Percentiles rank a stretch among this genome's conserved stretches.
Conservation (phyloP, 2,329 filamentous ascomycete species). For the Incumbomyces delicatus region DNA sequence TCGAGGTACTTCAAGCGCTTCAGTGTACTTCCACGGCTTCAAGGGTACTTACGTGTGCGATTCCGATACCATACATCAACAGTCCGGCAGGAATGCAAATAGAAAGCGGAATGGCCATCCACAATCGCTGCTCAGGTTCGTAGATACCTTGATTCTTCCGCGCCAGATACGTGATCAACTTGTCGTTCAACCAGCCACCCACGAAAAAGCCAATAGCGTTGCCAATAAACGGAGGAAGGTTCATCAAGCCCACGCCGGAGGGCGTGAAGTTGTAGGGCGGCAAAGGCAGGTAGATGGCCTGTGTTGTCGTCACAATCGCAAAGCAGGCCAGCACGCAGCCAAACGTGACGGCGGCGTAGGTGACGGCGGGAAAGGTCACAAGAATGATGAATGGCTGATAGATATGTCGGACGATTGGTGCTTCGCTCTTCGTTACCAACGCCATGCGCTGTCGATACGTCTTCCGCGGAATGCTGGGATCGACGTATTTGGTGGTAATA, state of each 20-base stretch:
- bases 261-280: slow-evolving; percentile 26
- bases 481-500: slow-evolving; percentile 14
- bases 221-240: slow-evolving; percentile 29
- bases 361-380: slow-evolving; percentile 23
- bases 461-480: slow-evolving; percentile 21
- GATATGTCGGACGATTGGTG: slow-evolving; percentile 20
- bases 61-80: slow-evolving; percentile 32
- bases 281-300: slow-evolving; percentile 27
- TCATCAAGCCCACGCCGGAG: slow-evolving; percentile 25
- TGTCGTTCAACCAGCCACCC: slow-evolving; percentile 31
- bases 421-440: slow-evolving; percentile 22
- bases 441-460: slow-evolving; percentile 24
- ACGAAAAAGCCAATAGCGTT: slow-evolving; percentile 30
- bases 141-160: slow-evolving; percentile 37
- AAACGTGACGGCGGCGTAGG: slow-evolving; percentile 33
- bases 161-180: slow-evolving; percentile 31
- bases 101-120: slow-evolving; percentile 16
- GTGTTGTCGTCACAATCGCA: slow-evolving; percentile 23
- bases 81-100: slow-evolving; percentile 26
- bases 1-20: too few species aligned
- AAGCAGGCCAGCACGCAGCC: slow-evolving; percentile 29
- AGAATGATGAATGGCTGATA: slow-evolving; percentile 15
- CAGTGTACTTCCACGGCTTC: too few species aligned
- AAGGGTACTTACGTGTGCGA: slow-evolving; percentile 13
- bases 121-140: slow-evolving; percentile 42